Evolutionary conservation across 1,139 yeast genomes (phyloP).

Genomic region (Pneumocystis sp.): DNA sequence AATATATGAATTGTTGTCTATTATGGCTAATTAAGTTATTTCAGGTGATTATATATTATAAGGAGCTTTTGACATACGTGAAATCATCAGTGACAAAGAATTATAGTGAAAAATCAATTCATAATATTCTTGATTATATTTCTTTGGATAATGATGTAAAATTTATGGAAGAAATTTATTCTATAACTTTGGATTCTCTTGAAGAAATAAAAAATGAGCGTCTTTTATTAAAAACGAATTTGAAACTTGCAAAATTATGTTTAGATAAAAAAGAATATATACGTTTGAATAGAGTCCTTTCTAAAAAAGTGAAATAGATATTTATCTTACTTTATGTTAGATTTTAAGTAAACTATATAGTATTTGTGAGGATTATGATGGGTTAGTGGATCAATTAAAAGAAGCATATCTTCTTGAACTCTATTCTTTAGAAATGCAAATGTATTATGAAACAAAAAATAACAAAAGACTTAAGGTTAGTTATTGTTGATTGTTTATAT

Average conservation of each 20-base stretch:
- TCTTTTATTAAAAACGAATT: constrained; percentile 40
- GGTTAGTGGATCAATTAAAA: constrained; percentile 19
- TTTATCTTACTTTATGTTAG: background rate
- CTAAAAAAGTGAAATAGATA: constrained; percentile 1
- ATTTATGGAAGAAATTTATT: constrained; percentile 22
- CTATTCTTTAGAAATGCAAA: constrained; percentile 50
- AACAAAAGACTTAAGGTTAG: constrained; percentile 27
- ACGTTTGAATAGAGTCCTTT: constrained; percentile 28
- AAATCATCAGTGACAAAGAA: constrained; percentile 24
- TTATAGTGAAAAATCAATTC: constrained; percentile 50
- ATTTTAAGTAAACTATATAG: constrained; percentile 32
- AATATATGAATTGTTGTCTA: background rate
- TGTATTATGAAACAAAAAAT: constrained; percentile 30
- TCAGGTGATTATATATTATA: constrained; percentile 25
- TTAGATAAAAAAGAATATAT: constrained; percentile 26
- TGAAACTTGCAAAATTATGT: constrained; percentile 37
- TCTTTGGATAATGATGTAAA: constrained; percentile 18
- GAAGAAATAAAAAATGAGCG: constrained; percentile 31
- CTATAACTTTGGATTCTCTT: constrained; percentile 20
- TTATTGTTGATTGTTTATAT: background rate
- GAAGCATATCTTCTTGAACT: constrained; percentile 38
- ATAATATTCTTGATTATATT: constrained; percentile 39
- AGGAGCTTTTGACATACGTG: constrained; percentile 23
- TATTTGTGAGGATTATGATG: constrained; percentile 22
- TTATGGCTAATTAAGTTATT: constrained; percentile 3